A percentile compares a stretch with the other conserved stretches of the same genome.
These are phyloP conservation scores for Tilletia setariae DNA, from an alignment of 1,284 basidiomycete genomes.

Conservation along the genomic window DNA sequence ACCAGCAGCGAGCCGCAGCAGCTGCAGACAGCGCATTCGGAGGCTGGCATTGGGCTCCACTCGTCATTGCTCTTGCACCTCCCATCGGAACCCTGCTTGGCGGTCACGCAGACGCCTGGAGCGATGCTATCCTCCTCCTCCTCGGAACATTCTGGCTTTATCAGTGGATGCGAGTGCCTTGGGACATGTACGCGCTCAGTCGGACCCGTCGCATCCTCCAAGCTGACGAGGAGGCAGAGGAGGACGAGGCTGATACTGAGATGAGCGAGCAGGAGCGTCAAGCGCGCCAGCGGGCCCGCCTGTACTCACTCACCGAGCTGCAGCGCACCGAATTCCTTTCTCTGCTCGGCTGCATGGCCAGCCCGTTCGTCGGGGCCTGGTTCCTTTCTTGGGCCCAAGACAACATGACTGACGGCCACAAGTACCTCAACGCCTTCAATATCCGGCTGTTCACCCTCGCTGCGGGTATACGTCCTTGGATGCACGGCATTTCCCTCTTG, in stretches of 20 bases:
- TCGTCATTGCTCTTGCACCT: constrained; percentile 41
- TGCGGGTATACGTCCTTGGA: constrained; percentile 53
- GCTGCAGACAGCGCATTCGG: constrained; percentile 29
- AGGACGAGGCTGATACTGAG: constrained; percentile 22
- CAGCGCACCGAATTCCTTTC: constrained; percentile 49
- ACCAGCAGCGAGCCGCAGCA: constrained; percentile 18
- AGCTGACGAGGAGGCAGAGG: constrained; percentile 15
- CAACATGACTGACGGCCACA: constrained; percentile 48
- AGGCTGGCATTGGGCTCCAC: constrained; percentile 45
- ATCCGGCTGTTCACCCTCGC: constrained; percentile 54
- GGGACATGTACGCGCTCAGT: constrained; percentile 50
- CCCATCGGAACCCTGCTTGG: constrained; percentile 42
- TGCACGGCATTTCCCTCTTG: constrained; percentile 34
- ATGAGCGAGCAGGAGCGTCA: constrained; percentile 18
- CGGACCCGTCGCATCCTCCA: constrained; percentile 42
- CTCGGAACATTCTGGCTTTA: constrained; percentile 54
- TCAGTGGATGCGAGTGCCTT: constrained; percentile 44
- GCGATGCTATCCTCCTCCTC: constrained; percentile 54
- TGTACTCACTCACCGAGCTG: constrained; percentile 43
- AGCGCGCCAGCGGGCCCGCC: constrained; percentile 22
- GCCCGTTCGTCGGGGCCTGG: constrained; percentile 51
- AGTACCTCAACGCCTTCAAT: constrained; percentile 51
- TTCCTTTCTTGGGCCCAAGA: constrained; percentile 50
- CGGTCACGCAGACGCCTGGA: constrained; percentile 55
- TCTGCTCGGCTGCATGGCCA: constrained; percentile 45